Evolutionary conservation across 2,329 filamentous ascomycete species (phyloP).

Genomic region (Exophiala mesophila): DNA sequence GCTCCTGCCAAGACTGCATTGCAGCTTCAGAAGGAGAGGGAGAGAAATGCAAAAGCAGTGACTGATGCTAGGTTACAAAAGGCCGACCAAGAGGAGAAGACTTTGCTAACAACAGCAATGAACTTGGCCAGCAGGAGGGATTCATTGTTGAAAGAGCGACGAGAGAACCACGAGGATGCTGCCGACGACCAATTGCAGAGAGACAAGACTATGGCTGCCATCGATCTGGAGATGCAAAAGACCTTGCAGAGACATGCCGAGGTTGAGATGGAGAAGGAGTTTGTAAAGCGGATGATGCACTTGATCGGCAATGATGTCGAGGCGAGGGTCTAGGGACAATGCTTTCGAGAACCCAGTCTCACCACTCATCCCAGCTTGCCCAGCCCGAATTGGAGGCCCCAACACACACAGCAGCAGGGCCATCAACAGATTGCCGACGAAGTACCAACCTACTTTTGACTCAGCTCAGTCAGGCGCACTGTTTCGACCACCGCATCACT

Average conservation of each 20-base stretch:
- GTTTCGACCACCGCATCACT: neutral
- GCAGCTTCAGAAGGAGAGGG: neutral
- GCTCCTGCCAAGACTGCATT: neutral
- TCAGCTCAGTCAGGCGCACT: neutral
- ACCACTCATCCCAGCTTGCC: too few relatives aligned
- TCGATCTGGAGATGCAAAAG: conserved; percentile 17
- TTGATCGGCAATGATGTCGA: neutral
- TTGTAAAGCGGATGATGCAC: conserved; percentile 4
- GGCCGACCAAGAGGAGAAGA: neutral
- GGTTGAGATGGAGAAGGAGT: conserved; percentile 14
- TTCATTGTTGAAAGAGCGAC: conserved; percentile 9
- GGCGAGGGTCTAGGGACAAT: too few relatives aligned
- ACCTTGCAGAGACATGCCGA: conserved; percentile 15
- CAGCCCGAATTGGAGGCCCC: too few relatives aligned
- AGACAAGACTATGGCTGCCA: conserved; percentile 5
- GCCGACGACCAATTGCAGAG: conserved; percentile 11
- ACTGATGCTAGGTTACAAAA: neutral
- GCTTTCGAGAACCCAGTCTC: too few relatives aligned
- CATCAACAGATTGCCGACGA: too few relatives aligned
- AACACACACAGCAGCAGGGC: too few relatives aligned
- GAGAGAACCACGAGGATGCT: neutral
- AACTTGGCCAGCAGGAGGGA: conserved; percentile 3
- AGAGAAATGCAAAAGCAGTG: neutral
- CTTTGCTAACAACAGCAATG: neutral
- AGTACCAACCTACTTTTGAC: neutral